Evolutionary conservation across 129 eudicot genomes (phyloP), one percentile per base, ranked within the genome.

Genomic region (Ambrosia trifida): DNA sequence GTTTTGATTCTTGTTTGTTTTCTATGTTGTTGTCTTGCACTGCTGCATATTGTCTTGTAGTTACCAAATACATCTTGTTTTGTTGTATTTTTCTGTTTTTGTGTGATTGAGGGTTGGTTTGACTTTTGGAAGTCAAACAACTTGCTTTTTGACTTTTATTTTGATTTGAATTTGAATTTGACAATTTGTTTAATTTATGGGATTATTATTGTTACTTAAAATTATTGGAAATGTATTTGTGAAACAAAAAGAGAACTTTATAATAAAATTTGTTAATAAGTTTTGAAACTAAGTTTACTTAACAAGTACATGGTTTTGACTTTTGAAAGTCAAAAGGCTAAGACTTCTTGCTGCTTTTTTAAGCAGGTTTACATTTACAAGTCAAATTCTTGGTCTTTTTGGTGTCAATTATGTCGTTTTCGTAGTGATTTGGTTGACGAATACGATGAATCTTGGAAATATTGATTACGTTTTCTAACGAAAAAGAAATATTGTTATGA

Each of bases 91-190:
- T n/a, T 13, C 16, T 66, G 60, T 28, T 31, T 50, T 73, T 35
- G 62, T 73, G 40, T 36, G 64, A 12, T 18, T 14, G 52, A 2
- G 18, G 17, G 47, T 69, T 46, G 20, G 28, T 35, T 76, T 76
- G 77, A 78, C 81, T 75, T 75, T 75, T 54, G 43, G 4, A 40
- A 14, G 73, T 75, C 73, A 66, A 65, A 64, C 57, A 2, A 51
- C 60, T 58, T 59, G 38, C 47, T 65, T 40, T 74, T 5, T 40
- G 12, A 65, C 53, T 36, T 69, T 50, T 5, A 69, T 64, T 24
- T 60, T 41, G 54, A 50, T 19, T 50, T 28, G 72, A 18, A 50
- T 14, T 61, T 49, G 56, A 24, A 24, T 24, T 24, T 24, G 28
- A 24, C 28, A 24, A 24, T 14, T 61, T 49, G 56, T 77, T 77